A percentile compares a stretch with the other conserved stretches of the same genome.
Evolutionary conservation across 2,329 filamentous ascomycete genomes (phyloP).

Genomic region (Drechmeria coniospora): DNA sequence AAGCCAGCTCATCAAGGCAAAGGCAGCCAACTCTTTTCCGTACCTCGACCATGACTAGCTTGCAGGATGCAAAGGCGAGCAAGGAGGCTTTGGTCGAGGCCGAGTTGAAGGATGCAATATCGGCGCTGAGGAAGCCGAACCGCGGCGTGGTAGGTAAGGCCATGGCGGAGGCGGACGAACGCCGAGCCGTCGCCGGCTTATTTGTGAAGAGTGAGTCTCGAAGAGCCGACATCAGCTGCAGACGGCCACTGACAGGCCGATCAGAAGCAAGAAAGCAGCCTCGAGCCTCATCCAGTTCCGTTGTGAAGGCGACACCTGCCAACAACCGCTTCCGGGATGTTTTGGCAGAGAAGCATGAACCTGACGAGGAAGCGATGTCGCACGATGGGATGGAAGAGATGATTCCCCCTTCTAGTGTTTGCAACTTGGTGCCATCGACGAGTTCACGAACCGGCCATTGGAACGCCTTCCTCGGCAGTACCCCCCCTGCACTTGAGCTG

Average conservation of each 20-base stretch:
- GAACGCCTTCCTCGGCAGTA: constrained; percentile 14
- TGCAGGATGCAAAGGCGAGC: constrained; percentile 41
- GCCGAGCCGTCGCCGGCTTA: constrained; percentile 32
- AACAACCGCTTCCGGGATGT: constrained; percentile 39
- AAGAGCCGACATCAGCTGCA: background rate
- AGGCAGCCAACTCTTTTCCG: constrained; percentile 23
- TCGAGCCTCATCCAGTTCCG: constrained; percentile 23
- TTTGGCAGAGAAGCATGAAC: constrained; percentile 18
- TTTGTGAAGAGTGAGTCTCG: constrained; percentile 30
- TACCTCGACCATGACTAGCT: constrained; percentile 31
- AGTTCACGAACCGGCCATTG: constrained; percentile 17
- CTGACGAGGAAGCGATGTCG: constrained; percentile 7
- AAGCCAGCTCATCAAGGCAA: constrained; percentile 20
- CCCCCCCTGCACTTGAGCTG: constrained; percentile 14
- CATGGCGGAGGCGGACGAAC: constrained; percentile 51
- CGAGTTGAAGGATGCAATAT: constrained; percentile 60
- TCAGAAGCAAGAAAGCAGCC: constrained; percentile 37
- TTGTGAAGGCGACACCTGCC: constrained; percentile 41
- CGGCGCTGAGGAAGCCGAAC: constrained; percentile 60
- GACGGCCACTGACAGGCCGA: constrained; percentile 13
- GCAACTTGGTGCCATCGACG: constrained; percentile 25
- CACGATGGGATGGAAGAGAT: constrained; percentile 13
- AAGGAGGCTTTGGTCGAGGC: constrained; percentile 54
- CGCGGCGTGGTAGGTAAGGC: constrained; percentile 52
- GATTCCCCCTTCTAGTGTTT: constrained; percentile 22